A percentile compares a stretch with the other conserved stretches of the same genome.
Evolutionary conservation across 495 filamentous ascomycete genomes (phyloP).

Genomic region (Neurospora sp.): DNA sequence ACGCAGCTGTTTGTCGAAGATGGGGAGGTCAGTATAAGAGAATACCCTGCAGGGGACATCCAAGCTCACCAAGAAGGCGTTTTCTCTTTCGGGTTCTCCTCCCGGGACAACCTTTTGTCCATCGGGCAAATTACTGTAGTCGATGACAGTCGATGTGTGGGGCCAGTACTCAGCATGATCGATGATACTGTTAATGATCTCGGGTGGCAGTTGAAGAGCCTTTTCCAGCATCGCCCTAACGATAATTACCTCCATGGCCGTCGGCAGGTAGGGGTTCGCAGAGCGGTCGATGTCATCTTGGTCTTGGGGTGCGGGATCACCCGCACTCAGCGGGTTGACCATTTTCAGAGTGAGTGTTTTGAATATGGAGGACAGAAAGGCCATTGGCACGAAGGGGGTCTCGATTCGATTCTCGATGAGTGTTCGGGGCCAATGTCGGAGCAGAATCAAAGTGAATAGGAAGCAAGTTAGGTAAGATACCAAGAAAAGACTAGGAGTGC

Average conservation of each 20-base stretch:
- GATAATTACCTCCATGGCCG: conserved; percentile 32
- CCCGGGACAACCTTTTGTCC: conserved; percentile 7
- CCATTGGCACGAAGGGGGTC: background rate
- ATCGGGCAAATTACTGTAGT: conserved; percentile 5
- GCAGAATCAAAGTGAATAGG: background rate
- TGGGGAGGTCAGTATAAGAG: background rate
- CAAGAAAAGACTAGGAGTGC: background rate
- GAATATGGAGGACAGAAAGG: background rate
- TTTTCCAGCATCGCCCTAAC: conserved; percentile 35
- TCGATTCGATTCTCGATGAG: background rate
- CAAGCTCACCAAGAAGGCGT: conserved; percentile 28
- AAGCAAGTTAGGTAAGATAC: background rate
- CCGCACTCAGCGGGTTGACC: background rate
- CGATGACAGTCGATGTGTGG: conserved; percentile 27
- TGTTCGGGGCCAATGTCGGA: background rate
- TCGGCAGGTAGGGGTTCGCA: conserved; percentile 17
- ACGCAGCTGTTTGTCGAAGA: conserved; percentile 24
- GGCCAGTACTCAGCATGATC: conserved; percentile 68
- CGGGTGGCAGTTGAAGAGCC: conserved; percentile 40
- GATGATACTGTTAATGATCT: conserved; percentile 57
- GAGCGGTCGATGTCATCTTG: conserved; percentile 4
- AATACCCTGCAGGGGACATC: background rate
- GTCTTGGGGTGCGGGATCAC: conserved; percentile 10
- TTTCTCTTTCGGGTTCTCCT: conserved; percentile 11
- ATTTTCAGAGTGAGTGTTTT: background rate